Conservation (phyloP, 352 stramenopile genomes). For the Globisporangium abappressorium region DNA sequence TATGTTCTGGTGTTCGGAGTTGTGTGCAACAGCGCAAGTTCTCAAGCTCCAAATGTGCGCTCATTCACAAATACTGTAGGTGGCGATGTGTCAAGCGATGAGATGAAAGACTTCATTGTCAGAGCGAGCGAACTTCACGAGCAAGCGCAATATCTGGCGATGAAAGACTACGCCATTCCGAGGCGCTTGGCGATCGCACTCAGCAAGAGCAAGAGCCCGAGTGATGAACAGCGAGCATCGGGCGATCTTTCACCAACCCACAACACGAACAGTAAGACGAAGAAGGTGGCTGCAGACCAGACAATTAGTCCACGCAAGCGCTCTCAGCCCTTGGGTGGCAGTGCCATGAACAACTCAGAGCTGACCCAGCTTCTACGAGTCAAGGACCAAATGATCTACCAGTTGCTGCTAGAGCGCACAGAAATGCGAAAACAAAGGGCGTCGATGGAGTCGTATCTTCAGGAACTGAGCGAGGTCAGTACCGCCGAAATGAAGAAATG, state of each 20-base stretch:
- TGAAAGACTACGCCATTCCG: constrained; percentile 38
- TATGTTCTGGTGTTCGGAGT: not conserved
- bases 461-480: constrained; percentile 66
- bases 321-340: not conserved
- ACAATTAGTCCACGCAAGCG: not conserved
- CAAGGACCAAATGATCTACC: constrained; percentile 86
- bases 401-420: constrained; percentile 66
- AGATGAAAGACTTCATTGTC: constrained; percentile 50
- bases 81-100: constrained; percentile 24
- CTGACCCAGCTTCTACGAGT: constrained; percentile 45
- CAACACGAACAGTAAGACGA: not conserved
- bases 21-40: too few species aligned
- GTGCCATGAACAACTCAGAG: constrained; percentile 13
- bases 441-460: constrained; percentile 47
- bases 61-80: constrained; percentile 22
- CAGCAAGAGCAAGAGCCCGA: not conserved
- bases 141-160: constrained; percentile 44
- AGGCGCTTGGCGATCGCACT: not conserved
- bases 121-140: constrained; percentile 30
- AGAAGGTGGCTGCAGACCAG: not conserved
- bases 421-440: constrained; percentile 49
- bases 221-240: not conserved
- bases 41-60: not conserved
- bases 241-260: not conserved
- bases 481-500: constrained; percentile 83